Evolutionary conservation across 2,329 filamentous ascomycete species (phyloP).

Genomic region (Nigrospora sphaerica): DNA sequence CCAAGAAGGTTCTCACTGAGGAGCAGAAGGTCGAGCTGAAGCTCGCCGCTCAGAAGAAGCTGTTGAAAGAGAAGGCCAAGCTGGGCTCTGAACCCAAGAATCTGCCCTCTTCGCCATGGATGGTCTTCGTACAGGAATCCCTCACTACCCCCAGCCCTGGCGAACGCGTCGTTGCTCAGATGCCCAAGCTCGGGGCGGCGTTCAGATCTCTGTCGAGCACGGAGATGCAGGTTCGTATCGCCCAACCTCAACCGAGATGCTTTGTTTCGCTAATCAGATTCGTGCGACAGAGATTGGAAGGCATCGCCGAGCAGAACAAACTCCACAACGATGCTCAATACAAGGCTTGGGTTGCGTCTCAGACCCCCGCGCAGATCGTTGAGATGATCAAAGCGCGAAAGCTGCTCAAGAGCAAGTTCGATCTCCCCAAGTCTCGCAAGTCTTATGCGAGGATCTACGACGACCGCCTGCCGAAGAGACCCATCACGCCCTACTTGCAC

Average conservation of each 20-base stretch:
- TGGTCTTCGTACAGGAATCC: slow-evolving; percentile 26
- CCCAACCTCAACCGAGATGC: not conserved
- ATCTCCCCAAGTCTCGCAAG: slow-evolving; percentile 15
- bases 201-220: slow-evolving; percentile 32
- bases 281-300: slow-evolving; percentile 13
- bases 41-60: slow-evolving; percentile 24
- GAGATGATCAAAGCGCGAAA: slow-evolving; percentile 41
- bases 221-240: slow-evolving; percentile 35
- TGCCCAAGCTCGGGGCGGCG: slow-evolving; percentile 17
- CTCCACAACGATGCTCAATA: slow-evolving; percentile 28
- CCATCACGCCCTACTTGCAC: slow-evolving; percentile 21
- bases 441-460: slow-evolving; percentile 29
- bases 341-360: slow-evolving; percentile 41
- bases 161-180: slow-evolving; percentile 8
- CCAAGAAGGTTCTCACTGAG: slow-evolving; percentile 13
- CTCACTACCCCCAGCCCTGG: slow-evolving; percentile 8
- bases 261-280: slow-evolving; percentile 2
- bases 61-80: slow-evolving; percentile 33
- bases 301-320: slow-evolving; percentile 30
- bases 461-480: slow-evolving; percentile 36
- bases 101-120: slow-evolving; percentile 27
- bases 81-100: slow-evolving; percentile 26
- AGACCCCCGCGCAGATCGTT: slow-evolving; percentile 30
- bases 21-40: slow-evolving; percentile 7
- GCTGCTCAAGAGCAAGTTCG: slow-evolving; percentile 28